phyloP scores from a whole-genome alignment of 2,329 filamentous ascomycete species.

The Ascochyta clinopodiicola region DNA sequence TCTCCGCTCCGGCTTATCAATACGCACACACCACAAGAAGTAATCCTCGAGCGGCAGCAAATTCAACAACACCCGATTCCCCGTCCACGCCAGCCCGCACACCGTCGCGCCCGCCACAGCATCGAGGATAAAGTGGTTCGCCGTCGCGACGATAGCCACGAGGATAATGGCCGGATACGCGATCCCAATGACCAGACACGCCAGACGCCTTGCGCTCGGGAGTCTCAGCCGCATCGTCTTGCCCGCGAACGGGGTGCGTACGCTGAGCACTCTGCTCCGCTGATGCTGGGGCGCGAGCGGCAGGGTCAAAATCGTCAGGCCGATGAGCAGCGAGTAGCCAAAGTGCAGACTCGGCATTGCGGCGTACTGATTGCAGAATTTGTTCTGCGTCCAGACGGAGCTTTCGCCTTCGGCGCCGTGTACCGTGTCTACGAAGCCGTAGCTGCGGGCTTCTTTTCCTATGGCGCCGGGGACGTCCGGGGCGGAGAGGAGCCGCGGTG shows the following conservation, averaged over 20 bases:
- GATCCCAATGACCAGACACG: constrained; percentile 61
- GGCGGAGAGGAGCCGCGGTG: constrained; percentile 63
- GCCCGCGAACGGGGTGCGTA: constrained; percentile 38
- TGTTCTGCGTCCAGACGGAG: constrained; percentile 75
- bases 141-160: constrained; percentile 72
- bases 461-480: constrained; percentile 59
- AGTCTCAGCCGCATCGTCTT: constrained; percentile 47
- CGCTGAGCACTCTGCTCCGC: constrained; percentile 45
- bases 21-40: constrained; percentile 67
- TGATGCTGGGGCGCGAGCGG: constrained; percentile 64
- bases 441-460: constrained; percentile 65
- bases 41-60: constrained; percentile 71
- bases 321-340: constrained; percentile 76
- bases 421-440: constrained; percentile 66
- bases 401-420: constrained; percentile 65
- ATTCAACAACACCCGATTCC: constrained; percentile 65
- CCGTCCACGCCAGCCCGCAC: constrained; percentile 68
- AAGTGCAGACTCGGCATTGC: constrained; percentile 81
- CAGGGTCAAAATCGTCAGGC: constrained; percentile 71
- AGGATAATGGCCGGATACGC: constrained; percentile 71
- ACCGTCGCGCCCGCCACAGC: constrained; percentile 72
- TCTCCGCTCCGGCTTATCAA: constrained; percentile 65
- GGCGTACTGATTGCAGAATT: constrained; percentile 78
- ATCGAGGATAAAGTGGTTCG: constrained; percentile 76
- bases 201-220: constrained; percentile 59